These are phyloP conservation scores for Lycium barbarum DNA, from an alignment of 257 asterid genomes.

Conservation along the genomic window DNA sequence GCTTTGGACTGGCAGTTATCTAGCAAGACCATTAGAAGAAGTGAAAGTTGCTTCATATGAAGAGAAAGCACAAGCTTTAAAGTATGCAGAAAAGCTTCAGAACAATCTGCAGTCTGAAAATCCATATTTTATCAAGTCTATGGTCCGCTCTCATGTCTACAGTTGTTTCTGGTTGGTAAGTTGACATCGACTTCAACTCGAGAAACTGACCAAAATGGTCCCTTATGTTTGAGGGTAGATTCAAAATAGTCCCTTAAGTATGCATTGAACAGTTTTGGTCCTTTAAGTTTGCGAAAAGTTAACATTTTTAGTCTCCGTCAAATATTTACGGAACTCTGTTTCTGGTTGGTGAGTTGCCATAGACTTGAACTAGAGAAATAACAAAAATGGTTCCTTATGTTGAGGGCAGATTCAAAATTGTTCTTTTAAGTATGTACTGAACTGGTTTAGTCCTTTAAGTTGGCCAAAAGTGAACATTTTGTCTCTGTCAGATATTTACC, in stretches of 20 bases:
- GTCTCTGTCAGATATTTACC: too few species aligned
- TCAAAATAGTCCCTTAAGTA: too few species aligned
- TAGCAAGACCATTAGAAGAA: slow-evolving; percentile 84
- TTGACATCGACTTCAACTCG: slow-evolving; percentile 11
- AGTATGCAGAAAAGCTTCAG: slow-evolving; percentile 72
- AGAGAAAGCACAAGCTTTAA: slow-evolving; percentile 60
- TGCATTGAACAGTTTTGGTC: too few species aligned
- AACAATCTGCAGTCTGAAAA: slow-evolving; percentile 59
- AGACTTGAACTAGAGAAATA: neutral
- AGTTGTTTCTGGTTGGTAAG: slow-evolving; percentile 98
- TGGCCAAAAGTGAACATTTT: too few species aligned
- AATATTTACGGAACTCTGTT: slow-evolving; percentile 36
- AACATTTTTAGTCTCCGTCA: too few species aligned
- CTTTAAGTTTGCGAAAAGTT: too few species aligned
- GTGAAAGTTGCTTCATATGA: slow-evolving; percentile 67
- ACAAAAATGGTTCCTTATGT: too few species aligned
- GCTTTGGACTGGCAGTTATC: slow-evolving; percentile 56
- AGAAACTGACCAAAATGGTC: too few species aligned
- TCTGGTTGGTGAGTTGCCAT: slow-evolving; percentile 82
- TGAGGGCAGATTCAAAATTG: too few species aligned
- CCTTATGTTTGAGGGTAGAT: too few species aligned
- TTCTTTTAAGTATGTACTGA: too few species aligned
- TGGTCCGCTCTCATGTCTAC: slow-evolving; percentile 93
- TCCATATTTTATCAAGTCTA: slow-evolving; percentile 80
- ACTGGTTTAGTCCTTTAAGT: too few species aligned